phyloP scores from a whole-genome alignment of 179 eudicot genomes.

The Silene noctiflora region DNA sequence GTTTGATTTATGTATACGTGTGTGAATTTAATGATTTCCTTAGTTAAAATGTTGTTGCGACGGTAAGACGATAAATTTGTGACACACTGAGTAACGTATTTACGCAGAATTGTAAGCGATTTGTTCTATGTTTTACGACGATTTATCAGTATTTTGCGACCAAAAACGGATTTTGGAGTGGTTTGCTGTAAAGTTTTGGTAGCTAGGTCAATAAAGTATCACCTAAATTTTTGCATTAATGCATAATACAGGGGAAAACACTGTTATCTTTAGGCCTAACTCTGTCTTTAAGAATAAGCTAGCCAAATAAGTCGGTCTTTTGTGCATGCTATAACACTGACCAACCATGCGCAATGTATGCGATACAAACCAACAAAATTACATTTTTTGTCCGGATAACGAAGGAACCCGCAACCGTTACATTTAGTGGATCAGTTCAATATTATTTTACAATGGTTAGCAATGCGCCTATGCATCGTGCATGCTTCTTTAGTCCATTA shows the following conservation, averaged over 20 bases:
- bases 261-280: not conserved
- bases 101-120: too few species aligned
- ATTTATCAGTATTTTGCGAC: too few species aligned
- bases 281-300: not conserved
- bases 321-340: not conserved
- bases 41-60: too few species aligned
- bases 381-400: not conserved
- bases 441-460: too few species aligned
- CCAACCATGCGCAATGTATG: not conserved
- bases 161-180: not conserved
- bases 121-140: too few species aligned
- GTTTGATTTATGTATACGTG: not conserved
- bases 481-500: too few species aligned
- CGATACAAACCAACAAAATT: not conserved
- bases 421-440: too few species aligned
- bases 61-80: too few species aligned
- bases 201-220: not conserved
- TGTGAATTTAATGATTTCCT: not conserved
- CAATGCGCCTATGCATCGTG: too few species aligned
- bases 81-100: too few species aligned
- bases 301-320: not conserved
- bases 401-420: too few species aligned
- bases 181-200: not conserved
- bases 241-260: not conserved
- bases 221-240: not conserved